Percentiles rank a stretch among this genome's conserved stretches.
Conservation (phyloP, 2,329 filamentous ascomycete genomes). For the Xylaria sp. region DNA sequence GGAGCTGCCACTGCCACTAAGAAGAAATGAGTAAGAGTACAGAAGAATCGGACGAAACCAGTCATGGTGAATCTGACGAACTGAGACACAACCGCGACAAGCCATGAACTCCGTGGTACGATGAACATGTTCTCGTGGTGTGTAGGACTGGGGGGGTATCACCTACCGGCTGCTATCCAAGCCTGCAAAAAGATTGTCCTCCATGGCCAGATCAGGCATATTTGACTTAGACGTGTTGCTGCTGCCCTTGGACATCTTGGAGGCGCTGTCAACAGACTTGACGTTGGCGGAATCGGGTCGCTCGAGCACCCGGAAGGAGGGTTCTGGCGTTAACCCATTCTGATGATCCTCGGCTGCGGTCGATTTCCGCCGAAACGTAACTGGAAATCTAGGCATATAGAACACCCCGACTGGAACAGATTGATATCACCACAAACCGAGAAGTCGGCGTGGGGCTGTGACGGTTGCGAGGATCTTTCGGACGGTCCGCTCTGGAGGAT, state of each 20-base stretch:
- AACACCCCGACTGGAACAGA: slow-evolving; percentile 27
- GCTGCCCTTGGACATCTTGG: slow-evolving; percentile 37
- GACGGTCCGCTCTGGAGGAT: slow-evolving; percentile 3
- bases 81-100: slow-evolving; percentile 21
- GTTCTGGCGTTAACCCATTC: slow-evolving; percentile 44
- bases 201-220: slow-evolving; percentile 35
- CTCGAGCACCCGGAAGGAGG: slow-evolving; percentile 56
- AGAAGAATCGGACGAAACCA: slow-evolving; percentile 27
- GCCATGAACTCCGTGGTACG: not conserved
- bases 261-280: slow-evolving; percentile 49
- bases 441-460: slow-evolving; percentile 10
- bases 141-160: slow-evolving; percentile 10
- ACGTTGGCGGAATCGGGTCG: slow-evolving; percentile 41
- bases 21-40: slow-evolving; percentile 33
- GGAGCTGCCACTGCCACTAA: slow-evolving; percentile 54
- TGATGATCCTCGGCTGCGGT: slow-evolving; percentile 48
- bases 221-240: slow-evolving; percentile 37
- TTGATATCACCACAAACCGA: slow-evolving; percentile 22
- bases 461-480: slow-evolving; percentile 13
- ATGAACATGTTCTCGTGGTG: not conserved
- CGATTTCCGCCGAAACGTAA: slow-evolving; percentile 57
- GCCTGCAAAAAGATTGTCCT: slow-evolving; percentile 55
- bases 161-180: slow-evolving; percentile 53
- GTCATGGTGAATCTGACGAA: slow-evolving; percentile 10
- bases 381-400: slow-evolving; percentile 60